These are phyloP conservation scores for Hyaloscypha variabilis DNA, from an alignment of 495 filamentous ascomycete species.

Conservation along the genomic window DNA sequence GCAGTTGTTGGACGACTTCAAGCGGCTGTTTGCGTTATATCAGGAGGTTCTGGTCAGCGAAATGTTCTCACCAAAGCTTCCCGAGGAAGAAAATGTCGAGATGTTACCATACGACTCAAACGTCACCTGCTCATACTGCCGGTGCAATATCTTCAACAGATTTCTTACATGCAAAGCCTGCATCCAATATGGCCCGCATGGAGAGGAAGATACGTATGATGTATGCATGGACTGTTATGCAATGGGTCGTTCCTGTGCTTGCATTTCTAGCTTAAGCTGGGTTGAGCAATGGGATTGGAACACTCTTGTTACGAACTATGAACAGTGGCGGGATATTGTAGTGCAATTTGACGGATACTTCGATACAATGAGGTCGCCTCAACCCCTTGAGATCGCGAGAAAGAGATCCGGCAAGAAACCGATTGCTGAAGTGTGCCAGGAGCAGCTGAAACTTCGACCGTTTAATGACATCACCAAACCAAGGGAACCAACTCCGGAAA, in stretches of 20 bases:
- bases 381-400: conserved; percentile 65
- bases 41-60: conserved; percentile 80
- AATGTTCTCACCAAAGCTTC: conserved; percentile 67
- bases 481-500: conserved; percentile 24
- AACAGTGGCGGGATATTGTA: conserved; percentile 77
- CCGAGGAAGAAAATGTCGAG: conserved; percentile 66
- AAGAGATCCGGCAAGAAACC: conserved; percentile 68
- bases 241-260: conserved; percentile 89
- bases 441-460: conserved; percentile 68
- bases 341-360: conserved; percentile 65
- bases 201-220: conserved; percentile 81
- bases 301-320: conserved; percentile 74
- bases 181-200: conserved; percentile 52
- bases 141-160: conserved; percentile 95
- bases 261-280: conserved; percentile 84
- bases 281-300: conserved; percentile 90
- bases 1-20: conserved; percentile 77
- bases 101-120: conserved; percentile 80
- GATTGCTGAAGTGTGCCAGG: conserved; percentile 86
- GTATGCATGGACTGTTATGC: conserved; percentile 96
- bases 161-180: conserved; percentile 91
- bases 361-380: conserved; percentile 55
- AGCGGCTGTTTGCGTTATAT: conserved; percentile 73
- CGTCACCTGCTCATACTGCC: conserved; percentile 93
- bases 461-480: conserved; percentile 56